Percentiles rank a stretch among this genome's conserved stretches.
Evolutionary conservation across 805 yeast genomes (phyloP).

Genomic region (Candida rishiriensis): DNA sequence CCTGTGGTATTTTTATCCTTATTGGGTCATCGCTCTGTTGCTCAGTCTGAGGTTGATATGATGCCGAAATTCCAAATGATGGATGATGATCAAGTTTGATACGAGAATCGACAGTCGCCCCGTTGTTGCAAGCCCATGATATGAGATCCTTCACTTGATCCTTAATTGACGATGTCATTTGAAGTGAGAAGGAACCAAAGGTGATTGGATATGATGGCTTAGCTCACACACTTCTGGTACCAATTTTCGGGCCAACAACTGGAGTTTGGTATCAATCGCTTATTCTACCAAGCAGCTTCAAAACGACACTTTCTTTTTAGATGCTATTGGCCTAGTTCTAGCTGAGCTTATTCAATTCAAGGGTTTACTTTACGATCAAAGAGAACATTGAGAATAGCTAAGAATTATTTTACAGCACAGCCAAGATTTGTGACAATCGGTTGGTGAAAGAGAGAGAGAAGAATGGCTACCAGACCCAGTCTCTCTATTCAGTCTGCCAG

Average conservation of each 20-base stretch:
- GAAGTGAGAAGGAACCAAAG: neutral
- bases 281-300: neutral
- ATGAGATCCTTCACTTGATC: constrained; percentile 5
- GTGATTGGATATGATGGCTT: no score
- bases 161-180: neutral
- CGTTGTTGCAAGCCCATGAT: constrained; percentile 35
- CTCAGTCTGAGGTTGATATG: constrained; percentile 1
- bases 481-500: no score
- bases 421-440: no score
- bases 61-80: constrained; percentile 33
- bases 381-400: no score
- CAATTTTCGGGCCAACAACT: neutral
- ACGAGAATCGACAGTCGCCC: constrained; percentile 33
- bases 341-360: no score
- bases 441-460: no score
- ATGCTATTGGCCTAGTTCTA: no score
- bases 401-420: no score
- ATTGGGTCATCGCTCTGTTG: neutral
- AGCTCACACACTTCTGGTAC: neutral
- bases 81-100: constrained; percentile 30
- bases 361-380: no score
- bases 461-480: no score
- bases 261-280: neutral
- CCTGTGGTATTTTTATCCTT: constrained; percentile 14
- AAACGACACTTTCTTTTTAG: no score